phyloP scores from a whole-genome alignment of 2,329 filamentous ascomycete species.

The Aspergillus aculeatus region DNA sequence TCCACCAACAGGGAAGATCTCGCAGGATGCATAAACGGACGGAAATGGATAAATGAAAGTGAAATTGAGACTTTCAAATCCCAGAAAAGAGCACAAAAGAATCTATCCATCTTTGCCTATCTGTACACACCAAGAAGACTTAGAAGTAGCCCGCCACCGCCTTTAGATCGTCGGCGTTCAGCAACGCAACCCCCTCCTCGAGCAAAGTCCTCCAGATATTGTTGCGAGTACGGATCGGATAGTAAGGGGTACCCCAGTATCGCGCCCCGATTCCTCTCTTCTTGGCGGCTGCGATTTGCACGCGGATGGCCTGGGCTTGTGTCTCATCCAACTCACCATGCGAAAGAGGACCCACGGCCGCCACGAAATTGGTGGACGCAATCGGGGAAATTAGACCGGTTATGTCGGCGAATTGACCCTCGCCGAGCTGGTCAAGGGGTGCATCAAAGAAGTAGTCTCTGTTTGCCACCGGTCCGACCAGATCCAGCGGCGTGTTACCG shows the following conservation, averaged over 20 bases:
- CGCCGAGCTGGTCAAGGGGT: conserved; percentile 48
- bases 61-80: background rate
- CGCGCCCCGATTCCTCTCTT: conserved; percentile 57
- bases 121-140: background rate
- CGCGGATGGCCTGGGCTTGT: conserved; percentile 52
- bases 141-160: conserved; percentile 46
- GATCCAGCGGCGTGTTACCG: conserved; percentile 53
- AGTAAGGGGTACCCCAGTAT: conserved; percentile 64
- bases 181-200: conserved; percentile 58
- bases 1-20: background rate
- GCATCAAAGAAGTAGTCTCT: conserved; percentile 63
- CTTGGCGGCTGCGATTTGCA: conserved; percentile 55
- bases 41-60: background rate
- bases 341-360: conserved; percentile 41
- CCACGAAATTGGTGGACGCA: conserved; percentile 53
- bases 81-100: background rate
- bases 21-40: background rate
- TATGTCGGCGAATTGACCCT: conserved; percentile 44
- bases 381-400: conserved; percentile 53
- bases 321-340: conserved; percentile 28
- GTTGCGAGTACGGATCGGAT: conserved; percentile 59
- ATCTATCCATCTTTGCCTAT: background rate
- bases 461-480: conserved; percentile 46
- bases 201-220: conserved; percentile 58
- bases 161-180: conserved; percentile 65